Conservation (phyloP, 306 rosid genomes). For the Purshia tridentata region DNA sequence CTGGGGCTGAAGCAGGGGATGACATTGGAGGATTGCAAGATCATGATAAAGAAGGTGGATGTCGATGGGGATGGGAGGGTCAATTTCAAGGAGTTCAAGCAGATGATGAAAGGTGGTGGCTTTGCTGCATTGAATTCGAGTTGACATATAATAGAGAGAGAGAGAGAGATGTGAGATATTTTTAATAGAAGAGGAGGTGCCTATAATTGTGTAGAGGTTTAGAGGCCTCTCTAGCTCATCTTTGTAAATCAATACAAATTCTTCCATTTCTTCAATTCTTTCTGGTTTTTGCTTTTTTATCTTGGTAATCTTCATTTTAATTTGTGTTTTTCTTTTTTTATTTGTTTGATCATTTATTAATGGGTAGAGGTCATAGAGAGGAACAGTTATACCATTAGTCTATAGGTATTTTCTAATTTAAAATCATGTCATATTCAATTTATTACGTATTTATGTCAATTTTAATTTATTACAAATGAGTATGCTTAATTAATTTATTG, state of each 20-base stretch:
- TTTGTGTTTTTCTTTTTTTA: too few species aligned
- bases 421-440: too few species aligned
- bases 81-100: conserved; percentile 39
- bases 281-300: too few species aligned
- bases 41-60: conserved; percentile 40
- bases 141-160: background rate
- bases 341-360: too few species aligned
- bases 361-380: too few species aligned
- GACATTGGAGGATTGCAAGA: conserved; percentile 36
- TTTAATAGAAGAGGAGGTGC: background rate
- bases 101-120: conserved; percentile 44
- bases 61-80: conserved; percentile 45
- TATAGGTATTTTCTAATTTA: too few species aligned
- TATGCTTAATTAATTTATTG: too few species aligned
- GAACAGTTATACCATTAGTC: too few species aligned
- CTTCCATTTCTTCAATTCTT: background rate
- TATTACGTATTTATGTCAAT: too few species aligned
- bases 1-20: conserved; percentile 43
- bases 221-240: background rate
- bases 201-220: background rate
- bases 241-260: background rate
- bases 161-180: background rate
- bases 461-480: too few species aligned
- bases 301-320: background rate
- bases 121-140: conserved; percentile 35